These are phyloP conservation scores for Paecilomyces sp. DNA, from an alignment of 2,329 filamentous ascomycete species.

Conservation along the genomic window DNA sequence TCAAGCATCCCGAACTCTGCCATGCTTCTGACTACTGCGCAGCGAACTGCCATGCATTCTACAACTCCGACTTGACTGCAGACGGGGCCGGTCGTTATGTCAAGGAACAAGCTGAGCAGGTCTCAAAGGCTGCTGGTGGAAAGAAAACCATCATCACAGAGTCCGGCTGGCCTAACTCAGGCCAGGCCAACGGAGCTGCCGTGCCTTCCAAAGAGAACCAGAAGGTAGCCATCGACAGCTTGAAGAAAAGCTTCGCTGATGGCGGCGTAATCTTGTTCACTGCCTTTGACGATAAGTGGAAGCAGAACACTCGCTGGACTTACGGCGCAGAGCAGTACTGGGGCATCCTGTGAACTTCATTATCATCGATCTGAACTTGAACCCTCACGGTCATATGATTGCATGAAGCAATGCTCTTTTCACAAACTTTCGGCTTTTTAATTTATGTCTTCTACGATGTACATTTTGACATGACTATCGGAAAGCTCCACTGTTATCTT, in stretches of 20 bases:
- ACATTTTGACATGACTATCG: neutral
- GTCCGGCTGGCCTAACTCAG: constrained; percentile 74
- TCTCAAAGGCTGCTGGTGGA: constrained; percentile 41
- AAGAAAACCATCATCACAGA: constrained; percentile 71
- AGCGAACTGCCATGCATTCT: constrained; percentile 79
- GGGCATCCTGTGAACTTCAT: constrained; percentile 40
- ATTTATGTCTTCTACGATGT: neutral
- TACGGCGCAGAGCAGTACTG: constrained; percentile 71
- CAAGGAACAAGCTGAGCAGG: constrained; percentile 43
- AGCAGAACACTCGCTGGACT: constrained; percentile 54
- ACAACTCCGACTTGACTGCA: constrained; percentile 58
- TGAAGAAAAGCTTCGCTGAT: constrained; percentile 52
- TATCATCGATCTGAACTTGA: constrained; percentile 26
- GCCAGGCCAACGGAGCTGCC: constrained; percentile 58
- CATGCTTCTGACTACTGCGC: constrained; percentile 69
- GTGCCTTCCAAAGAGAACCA: constrained; percentile 64
- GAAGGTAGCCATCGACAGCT: constrained; percentile 54
- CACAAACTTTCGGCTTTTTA: no score
- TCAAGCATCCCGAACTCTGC: constrained; percentile 63
- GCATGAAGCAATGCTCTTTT: neutral
- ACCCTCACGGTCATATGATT: constrained; percentile 1
- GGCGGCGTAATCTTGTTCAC: constrained; percentile 62
- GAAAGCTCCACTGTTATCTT: neutral
- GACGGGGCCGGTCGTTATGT: constrained; percentile 62
- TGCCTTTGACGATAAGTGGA: constrained; percentile 76